Conservation (phyloP, 192 early-diverging fungal species). For the Diversispora eburnea region DNA sequence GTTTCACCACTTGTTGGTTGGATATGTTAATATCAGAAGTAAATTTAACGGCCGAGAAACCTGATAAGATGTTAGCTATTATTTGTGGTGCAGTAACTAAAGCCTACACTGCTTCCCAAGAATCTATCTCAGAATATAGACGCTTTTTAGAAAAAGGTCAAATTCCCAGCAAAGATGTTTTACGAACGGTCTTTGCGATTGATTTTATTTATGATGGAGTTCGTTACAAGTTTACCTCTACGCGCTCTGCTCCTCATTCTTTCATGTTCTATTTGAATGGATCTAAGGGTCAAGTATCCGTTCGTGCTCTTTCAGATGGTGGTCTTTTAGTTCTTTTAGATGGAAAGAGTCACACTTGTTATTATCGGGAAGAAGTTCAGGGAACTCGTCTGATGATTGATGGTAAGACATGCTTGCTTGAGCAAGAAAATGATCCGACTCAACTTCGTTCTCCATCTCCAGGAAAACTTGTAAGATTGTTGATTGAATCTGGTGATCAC, state of each 20-base stretch:
- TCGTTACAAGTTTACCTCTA: slow-evolving; percentile 86
- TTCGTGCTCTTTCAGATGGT: slow-evolving; percentile 85
- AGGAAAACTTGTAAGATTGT: slow-evolving; percentile 91
- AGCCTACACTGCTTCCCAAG: slow-evolving; percentile 65
- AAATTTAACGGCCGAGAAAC: slow-evolving; percentile 86
- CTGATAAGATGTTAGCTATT: slow-evolving; percentile 84
- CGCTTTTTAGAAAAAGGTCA: slow-evolving; percentile 89
- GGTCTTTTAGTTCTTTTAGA: slow-evolving; percentile 87
- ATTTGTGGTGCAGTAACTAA: slow-evolving; percentile 90
- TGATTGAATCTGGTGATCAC: slow-evolving; percentile 92
- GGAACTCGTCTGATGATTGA: slow-evolving; percentile 86
- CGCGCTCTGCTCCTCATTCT: slow-evolving; percentile 74
- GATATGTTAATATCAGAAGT: slow-evolving; percentile 85
- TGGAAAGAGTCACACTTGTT: slow-evolving; percentile 90
- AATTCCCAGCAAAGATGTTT: slow-evolving; percentile 70
- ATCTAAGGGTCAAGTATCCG: slow-evolving; percentile 75
- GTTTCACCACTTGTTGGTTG: slow-evolving; percentile 93
- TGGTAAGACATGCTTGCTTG: slow-evolving; percentile 86
- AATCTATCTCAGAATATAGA: slow-evolving; percentile 71
- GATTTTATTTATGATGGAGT: slow-evolving; percentile 92
- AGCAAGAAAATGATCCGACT: slow-evolving; percentile 97
- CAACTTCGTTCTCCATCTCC: slow-evolving; percentile 93
- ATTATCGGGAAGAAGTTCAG: slow-evolving; percentile 84
- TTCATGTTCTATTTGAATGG: slow-evolving; percentile 82
- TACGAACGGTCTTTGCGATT: slow-evolving; percentile 70